Conservation (phyloP, 2,329 filamentous ascomycete genomes). For the Diaporthe citriasiana region DNA sequence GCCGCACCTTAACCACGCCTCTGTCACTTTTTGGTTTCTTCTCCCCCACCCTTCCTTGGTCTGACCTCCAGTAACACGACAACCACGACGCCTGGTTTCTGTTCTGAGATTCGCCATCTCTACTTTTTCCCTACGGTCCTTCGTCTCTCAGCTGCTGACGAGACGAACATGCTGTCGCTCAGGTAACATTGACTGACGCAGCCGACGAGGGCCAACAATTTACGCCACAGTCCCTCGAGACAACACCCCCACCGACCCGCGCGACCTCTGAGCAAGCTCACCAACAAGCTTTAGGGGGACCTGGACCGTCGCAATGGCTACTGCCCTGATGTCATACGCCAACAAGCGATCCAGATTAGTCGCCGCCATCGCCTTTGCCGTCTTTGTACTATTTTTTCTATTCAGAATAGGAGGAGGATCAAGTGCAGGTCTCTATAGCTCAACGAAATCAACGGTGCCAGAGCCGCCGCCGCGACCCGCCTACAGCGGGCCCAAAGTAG, state of each 20-base stretch:
- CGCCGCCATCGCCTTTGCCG: slow-evolving; percentile 31
- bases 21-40: neutral
- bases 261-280: slow-evolving; percentile 9
- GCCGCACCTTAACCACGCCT: neutral
- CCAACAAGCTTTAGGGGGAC: slow-evolving; percentile 6
- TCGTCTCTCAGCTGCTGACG: neutral
- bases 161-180: slow-evolving; percentile 24
- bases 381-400: slow-evolving; percentile 36
- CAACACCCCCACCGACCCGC: neutral
- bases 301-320: slow-evolving; percentile 34
- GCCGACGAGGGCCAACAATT: slow-evolving; percentile 14
- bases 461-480: slow-evolving; percentile 14
- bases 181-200: slow-evolving; percentile 3
- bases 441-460: neutral
- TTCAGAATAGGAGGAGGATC: slow-evolving; percentile 23
- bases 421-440: slow-evolving; percentile 23
- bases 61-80: neutral
- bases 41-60: neutral
- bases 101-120: neutral
- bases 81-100: neutral
- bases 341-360: slow-evolving; percentile 37
- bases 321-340: slow-evolving; percentile 36
- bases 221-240: neutral
- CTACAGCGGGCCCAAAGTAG: slow-evolving; percentile 37
- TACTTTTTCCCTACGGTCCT: neutral